Evolutionary conservation across 164 flowering plant genomes (phyloP).

Genomic region (Berberis vulgaris): DNA sequence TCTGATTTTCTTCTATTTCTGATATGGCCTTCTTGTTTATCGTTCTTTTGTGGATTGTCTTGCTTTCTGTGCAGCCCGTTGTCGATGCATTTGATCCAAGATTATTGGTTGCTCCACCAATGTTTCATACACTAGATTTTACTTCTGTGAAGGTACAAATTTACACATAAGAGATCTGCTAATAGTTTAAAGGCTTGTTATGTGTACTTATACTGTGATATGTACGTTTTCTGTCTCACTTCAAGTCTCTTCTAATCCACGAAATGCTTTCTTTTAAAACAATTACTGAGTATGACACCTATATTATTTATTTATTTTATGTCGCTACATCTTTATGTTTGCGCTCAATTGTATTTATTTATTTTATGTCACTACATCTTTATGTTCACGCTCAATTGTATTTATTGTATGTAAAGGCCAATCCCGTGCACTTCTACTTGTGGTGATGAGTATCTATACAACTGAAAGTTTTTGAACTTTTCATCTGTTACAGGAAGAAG

Average conservation of each 20-base stretch:
- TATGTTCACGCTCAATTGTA: too few species aligned
- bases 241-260: too few species aligned
- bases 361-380: too few species aligned
- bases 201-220: neutral
- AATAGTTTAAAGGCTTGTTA: neutral
- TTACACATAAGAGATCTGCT: neutral
- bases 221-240: too few species aligned
- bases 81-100: conserved; percentile 99
- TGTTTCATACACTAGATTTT: conserved; percentile 65
- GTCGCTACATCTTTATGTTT: too few species aligned
- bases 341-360: too few species aligned
- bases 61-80: conserved; percentile 63
- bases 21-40: neutral
- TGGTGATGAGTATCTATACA: neutral
- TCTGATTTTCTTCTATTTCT: neutral
- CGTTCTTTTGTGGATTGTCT: neutral
- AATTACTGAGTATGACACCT: too few species aligned
- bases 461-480: neutral
- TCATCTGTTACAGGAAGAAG: conserved; percentile 66
- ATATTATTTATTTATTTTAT: too few species aligned
- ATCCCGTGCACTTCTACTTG: too few species aligned
- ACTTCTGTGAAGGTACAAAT: conserved; percentile 54
- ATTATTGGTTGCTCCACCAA: conserved; percentile 81
- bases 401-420: too few species aligned
- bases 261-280: too few species aligned